Base-by-base conservation (phyloP, 208 protist genomes). In the Crithidia bombi region DNA sequence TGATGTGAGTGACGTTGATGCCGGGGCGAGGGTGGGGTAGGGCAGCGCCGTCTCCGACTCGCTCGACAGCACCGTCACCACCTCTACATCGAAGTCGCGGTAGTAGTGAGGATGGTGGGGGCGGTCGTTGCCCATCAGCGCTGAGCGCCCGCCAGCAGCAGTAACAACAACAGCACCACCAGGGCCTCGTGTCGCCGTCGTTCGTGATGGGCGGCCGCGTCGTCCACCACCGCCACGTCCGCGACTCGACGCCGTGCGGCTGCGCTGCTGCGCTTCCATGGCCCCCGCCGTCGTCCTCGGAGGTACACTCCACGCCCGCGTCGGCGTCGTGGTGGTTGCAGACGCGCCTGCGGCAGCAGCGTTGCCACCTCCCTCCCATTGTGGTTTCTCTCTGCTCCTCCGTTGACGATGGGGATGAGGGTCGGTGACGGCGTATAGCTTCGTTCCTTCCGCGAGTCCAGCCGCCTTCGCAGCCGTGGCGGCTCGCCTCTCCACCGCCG, bases 71-170 rank as follows among this genome's bases (percentile, higher is more conserved):
- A 30, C 9, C n/a, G 61, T 69, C 62, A 75, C 62, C 25, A 57
- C 35, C 26, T 75, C 70, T 5, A 51, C 14, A 54, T 75, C 70
- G 43, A 75, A 75, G 9, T 44, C 2, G 26, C 54, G 54, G 19
- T 23, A 50, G 14, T 7, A 50, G 44, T 19, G 19, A n/a, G n/a
- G n/a, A n/a, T n/a, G n/a, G n/a, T n/a, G n/a, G n/a, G n/a, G n/a
- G n/a, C n/a, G n/a, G n/a, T n/a, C n/a, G n/a, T n/a, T n/a, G n/a
- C n/a, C n/a, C n/a, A n/a, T n/a, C n/a, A n/a, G 28, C 25, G 7
- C 6, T 11, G n/a, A 10, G 46, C 23, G 21, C 2, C n/a, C 10
- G 11, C 21, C 46, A 30, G 38, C 50, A 21, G 28, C 28, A 7
- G 50, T 28, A n/a, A 2, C 50, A 54, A 25, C 7, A 32, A 32